Evolutionary conservation across 495 filamentous ascomycete genomes (phyloP).

Genomic region (Neurospora sp.): DNA sequence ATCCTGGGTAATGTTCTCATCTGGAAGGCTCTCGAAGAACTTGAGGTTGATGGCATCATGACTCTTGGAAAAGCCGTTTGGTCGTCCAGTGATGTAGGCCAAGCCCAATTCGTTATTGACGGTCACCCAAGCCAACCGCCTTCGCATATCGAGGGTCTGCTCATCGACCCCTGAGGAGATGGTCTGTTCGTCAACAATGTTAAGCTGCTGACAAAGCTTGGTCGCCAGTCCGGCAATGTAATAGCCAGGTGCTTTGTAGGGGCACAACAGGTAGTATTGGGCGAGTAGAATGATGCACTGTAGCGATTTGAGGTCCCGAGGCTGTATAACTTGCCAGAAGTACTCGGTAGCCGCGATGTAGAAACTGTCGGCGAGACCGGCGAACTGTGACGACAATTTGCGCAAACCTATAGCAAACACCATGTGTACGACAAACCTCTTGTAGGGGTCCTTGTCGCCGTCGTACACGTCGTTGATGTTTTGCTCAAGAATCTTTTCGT

Average conservation of each 20-base stretch:
- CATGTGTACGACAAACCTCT: slow-evolving; percentile 79
- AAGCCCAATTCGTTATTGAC: slow-evolving; percentile 78
- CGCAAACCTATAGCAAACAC: slow-evolving; percentile 89
- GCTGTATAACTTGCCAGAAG: slow-evolving; percentile 64
- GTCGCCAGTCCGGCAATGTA: slow-evolving; percentile 82
- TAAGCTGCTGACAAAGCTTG: slow-evolving; percentile 76
- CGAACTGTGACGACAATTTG: slow-evolving; percentile 67
- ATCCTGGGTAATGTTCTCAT: slow-evolving; percentile 68
- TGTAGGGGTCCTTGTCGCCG: slow-evolving; percentile 62
- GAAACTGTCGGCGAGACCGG: slow-evolving; percentile 81
- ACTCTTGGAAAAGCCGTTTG: slow-evolving; percentile 67
- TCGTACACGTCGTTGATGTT: slow-evolving; percentile 72
- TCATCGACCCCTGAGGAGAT: slow-evolving; percentile 54
- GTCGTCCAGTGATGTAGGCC: slow-evolving; percentile 74
- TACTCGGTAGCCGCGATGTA: slow-evolving; percentile 78
- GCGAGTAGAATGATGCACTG: slow-evolving; percentile 82
- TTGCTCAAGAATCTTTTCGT: slow-evolving; percentile 67
- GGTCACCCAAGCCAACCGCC: slow-evolving; percentile 78
- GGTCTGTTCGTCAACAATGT: slow-evolving; percentile 75
- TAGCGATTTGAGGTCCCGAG: slow-evolving; percentile 77
- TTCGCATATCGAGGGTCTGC: slow-evolving; percentile 75
- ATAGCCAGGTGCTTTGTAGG: slow-evolving; percentile 79
- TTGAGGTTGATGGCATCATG: slow-evolving; percentile 72
- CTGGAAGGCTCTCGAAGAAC: slow-evolving; percentile 69
- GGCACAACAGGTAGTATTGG: slow-evolving; percentile 85